These are phyloP conservation scores for Nepenthes alata DNA, from an alignment of 179 eudicot genomes.

Conservation along the genomic window DNA sequence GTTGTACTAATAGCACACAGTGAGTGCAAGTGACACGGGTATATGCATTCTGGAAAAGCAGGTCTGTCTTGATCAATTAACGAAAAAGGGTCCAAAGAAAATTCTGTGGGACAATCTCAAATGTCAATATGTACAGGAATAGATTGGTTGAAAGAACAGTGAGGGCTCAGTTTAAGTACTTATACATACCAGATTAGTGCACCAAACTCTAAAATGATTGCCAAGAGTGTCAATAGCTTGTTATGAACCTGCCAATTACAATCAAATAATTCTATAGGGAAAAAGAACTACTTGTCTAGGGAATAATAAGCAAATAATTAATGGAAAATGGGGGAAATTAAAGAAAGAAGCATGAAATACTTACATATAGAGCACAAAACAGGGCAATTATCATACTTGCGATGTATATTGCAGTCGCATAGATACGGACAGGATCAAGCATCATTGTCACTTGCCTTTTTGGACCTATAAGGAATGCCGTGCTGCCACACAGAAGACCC, in stretches of 20 bases:
- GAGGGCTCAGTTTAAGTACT: not conserved
- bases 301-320: not conserved
- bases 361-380: constrained; percentile 87
- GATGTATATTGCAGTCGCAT: constrained; percentile 83
- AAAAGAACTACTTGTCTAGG: not conserved
- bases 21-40: too few relatives aligned
- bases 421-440: constrained; percentile 96
- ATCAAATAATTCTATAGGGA: not conserved
- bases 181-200: constrained; percentile 68
- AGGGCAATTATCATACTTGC: constrained; percentile 83
- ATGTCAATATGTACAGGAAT: too few relatives aligned
- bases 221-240: constrained; percentile 87
- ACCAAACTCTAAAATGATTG: constrained; percentile 70
- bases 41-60: too few relatives aligned
- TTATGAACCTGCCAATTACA: constrained; percentile 53
- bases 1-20: too few relatives aligned
- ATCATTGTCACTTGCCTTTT: constrained; percentile 89
- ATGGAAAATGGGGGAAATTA: not conserved
- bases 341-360: constrained; percentile 11
- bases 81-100: too few relatives aligned
- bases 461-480: constrained; percentile 94
- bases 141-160: not conserved
- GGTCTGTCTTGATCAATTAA: too few relatives aligned
- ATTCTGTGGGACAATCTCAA: too few relatives aligned
- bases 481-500: constrained; percentile 64